Evolutionary conservation across 2,329 filamentous ascomycete genomes (phyloP).

Genomic region (Colletotrichum viniferum): DNA sequence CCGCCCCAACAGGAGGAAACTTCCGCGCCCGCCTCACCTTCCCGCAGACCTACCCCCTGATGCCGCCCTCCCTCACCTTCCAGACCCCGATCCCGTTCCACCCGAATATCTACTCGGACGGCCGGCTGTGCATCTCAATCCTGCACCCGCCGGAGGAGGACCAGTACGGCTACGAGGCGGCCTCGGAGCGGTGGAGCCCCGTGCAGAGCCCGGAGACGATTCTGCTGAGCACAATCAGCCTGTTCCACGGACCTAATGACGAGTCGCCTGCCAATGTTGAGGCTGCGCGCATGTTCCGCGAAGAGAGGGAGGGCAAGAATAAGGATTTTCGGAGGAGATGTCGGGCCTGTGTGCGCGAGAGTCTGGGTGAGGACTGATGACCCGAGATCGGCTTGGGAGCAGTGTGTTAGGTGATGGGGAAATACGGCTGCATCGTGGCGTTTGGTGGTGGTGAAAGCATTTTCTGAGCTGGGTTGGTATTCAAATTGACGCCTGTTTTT

Average conservation of each 20-base stretch:
- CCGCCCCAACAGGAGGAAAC: slow-evolving; percentile 71
- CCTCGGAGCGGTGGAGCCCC: slow-evolving; percentile 89
- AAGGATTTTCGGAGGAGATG: slow-evolving; percentile 82
- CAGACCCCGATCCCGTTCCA: slow-evolving; percentile 85
- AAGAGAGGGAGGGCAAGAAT: slow-evolving; percentile 66
- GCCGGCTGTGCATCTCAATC: slow-evolving; percentile 95
- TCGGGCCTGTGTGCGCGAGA: slow-evolving; percentile 79
- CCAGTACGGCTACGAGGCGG: slow-evolving; percentile 89
- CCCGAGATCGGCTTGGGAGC: too few relatives aligned
- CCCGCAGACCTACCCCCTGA: slow-evolving; percentile 82
- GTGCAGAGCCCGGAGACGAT: slow-evolving; percentile 97
- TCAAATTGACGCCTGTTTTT: neutral
- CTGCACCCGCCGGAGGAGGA: slow-evolving; percentile 95
- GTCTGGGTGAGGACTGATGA: slow-evolving; percentile 66
- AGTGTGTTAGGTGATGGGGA: neutral
- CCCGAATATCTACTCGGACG: slow-evolving; percentile 89
- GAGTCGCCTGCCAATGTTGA: slow-evolving; percentile 96
- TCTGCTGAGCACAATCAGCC: slow-evolving; percentile 86
- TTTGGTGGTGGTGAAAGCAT: neutral
- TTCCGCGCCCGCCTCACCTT: slow-evolving; percentile 88
- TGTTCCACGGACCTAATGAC: slow-evolving; percentile 91
- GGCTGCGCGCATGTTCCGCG: slow-evolving; percentile 85
- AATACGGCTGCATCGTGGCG: neutral
- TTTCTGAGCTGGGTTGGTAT: neutral
- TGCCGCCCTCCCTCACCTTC: slow-evolving; percentile 90